Evolutionary conservation across 345 rosid genomes (phyloP), one percentile per base, ranked within the genome.

Genomic region (Salix udensis): DNA sequence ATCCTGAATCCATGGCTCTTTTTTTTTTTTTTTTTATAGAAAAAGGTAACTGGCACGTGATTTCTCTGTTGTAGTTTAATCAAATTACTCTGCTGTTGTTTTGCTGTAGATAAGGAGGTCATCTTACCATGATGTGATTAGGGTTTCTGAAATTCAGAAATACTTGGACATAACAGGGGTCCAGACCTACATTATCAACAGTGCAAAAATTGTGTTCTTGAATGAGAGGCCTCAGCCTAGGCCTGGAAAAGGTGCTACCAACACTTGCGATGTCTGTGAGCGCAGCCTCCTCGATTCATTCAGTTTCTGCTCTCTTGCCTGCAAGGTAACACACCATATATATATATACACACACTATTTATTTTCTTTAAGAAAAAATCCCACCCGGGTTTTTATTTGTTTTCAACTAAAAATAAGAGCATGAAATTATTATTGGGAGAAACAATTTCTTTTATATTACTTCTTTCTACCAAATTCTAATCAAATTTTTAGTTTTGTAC

Each of bases 181-280:
- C 34, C 98, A 96, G 77, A 96, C 98, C 14, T 96, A 96, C 88
- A 92, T 96, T 69, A 96, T 96, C 64, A 96, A 96, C 87, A 96
- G 99, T 77, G 99, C 99, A 5, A 90, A 90, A 79, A 94, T 96
- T 19, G 98, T 96, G 37, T 96, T 96, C 87, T 80, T 96, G 87
- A 96, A 96, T 19, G 97, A 96, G 79, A 88, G 99, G 72, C 98
- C 99, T 65, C 99, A 94, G 86, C 98, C 97, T 21, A 89, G 97
- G 88, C 98, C 97, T 2, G 97, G 97, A 19, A 96, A 96, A 86
- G 97, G 98, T 0, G 97, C 92, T 30, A 92, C 94, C 73, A 93
- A 92, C 85, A 96, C 95, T 68, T 96, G 99, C 68, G 90, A 91
- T 75, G 98, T 90, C 82, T 94, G 99, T 40, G 89, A 92, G 23